A percentile compares a stretch with the other conserved stretches of the same genome.
Conservation (phyloP, 306 rosid genomes). For the Castanea mollissima region DNA sequence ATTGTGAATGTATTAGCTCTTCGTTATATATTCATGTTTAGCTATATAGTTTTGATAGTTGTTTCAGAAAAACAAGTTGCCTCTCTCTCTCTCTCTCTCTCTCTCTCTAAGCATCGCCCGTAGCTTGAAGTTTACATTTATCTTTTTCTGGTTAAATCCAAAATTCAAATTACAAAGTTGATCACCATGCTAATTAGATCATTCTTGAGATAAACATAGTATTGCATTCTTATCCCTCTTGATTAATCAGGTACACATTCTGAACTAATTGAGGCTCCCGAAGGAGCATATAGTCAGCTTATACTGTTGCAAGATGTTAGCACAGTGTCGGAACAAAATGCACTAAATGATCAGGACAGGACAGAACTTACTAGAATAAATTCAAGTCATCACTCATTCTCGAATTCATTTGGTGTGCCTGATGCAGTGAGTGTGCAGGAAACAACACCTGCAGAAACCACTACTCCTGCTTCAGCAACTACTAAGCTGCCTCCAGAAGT, state of each 20-base stretch:
- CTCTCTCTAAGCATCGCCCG: background rate
- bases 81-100: no score
- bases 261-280: constrained; percentile 49
- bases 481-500: constrained; percentile 33
- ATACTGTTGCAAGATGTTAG: constrained; percentile 49
- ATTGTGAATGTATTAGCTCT: no score
- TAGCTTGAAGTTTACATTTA: background rate
- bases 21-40: no score
- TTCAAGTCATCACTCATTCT: constrained; percentile 45
- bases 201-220: background rate
- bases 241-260: constrained; percentile 57
- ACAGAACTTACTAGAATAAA: constrained; percentile 31
- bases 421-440: constrained; percentile 30
- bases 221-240: constrained; percentile 5
- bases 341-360: constrained; percentile 24
- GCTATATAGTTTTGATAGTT: no score
- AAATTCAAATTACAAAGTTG: background rate
- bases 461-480: constrained; percentile 22
- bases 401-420: constrained; percentile 36
- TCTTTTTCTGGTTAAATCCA: background rate
- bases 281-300: constrained; percentile 72
- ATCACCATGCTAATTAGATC: background rate
- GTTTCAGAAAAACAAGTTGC: no score
- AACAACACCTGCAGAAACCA: constrained; percentile 20
- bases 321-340: constrained; percentile 33